Evolutionary conservation across 2,329 filamentous ascomycete species (phyloP), one percentile per base, ranked within the genome.

Genomic region (Ilyonectria mors-panacis): DNA sequence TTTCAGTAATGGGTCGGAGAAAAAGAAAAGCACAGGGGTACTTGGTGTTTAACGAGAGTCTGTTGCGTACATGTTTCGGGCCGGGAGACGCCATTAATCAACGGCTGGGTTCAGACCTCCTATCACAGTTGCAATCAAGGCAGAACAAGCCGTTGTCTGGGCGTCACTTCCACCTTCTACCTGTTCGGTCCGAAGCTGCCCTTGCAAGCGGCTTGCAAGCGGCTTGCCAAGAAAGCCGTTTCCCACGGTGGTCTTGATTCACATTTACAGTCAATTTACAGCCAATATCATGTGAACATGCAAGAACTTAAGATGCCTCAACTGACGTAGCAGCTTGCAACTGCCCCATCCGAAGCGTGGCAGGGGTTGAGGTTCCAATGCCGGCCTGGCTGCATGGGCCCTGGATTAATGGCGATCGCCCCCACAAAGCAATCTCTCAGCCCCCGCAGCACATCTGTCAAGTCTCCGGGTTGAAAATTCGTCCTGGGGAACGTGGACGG

Each of bases 1-100:
- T 82, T 82, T 65, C 72, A 71, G 21, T 75, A 37, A 55, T 13
- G 42, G 30, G 48, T n/a, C 42, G 35, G 42, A 23, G 5, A 9
- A 21, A 6, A 33, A 12, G 9, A 59, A 51, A 59, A 33, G 44
- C 44, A 50, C 33, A 44, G 44, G 35, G 35, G 30, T 30, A 58
- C 13, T 57, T 30, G 23, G 48, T 12, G 26, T 33, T 28, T n/a
- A 5, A 37, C 17, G 12, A 26, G 26, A 10, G 33, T 37, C n/a
- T 23, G 21, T 53, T 53, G n/a, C 45, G n/a, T 23, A 23, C 21
- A 39, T 53, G 54, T 64, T 50, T 50, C 48, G 48, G 50, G 37
- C 48, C 33, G 58, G 15, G 59, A 55, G 4, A 33, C 59, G 33
- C 39, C 28, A 33, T 56, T 50, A 50, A 56, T 9, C 37, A 19